Evolutionary conservation across 345 rosid species (phyloP).

Genomic region (Sisymbrium altissimum): DNA sequence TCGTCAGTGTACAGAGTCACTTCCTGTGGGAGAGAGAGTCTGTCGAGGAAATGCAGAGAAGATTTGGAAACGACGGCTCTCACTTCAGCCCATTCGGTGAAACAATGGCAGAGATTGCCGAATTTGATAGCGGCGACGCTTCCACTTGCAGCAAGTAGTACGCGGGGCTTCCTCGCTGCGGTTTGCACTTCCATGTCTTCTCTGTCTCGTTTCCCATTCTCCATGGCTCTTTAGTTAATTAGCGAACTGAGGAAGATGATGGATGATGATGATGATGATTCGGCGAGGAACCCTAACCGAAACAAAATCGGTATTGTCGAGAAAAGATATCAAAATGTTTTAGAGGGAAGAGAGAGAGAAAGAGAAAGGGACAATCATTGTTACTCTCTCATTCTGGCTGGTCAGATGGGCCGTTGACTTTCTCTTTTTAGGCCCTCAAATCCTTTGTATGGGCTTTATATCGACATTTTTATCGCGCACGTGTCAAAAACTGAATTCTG

Average conservation of each 20-base stretch:
- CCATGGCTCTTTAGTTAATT: slow-evolving; percentile 11
- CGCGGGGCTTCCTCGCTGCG: slow-evolving; percentile 50
- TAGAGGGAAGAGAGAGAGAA: slow-evolving; percentile 26
- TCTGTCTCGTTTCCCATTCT: slow-evolving; percentile 36
- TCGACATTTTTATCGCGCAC: no score
- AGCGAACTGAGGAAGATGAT: background rate
- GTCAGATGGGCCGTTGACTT: slow-evolving; percentile 18
- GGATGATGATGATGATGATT: background rate
- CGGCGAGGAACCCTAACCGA: slow-evolving; percentile 25
- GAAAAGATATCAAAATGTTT: slow-evolving; percentile 16
- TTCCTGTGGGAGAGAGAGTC: slow-evolving; percentile 62
- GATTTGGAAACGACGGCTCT: slow-evolving; percentile 75
- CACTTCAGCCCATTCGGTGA: slow-evolving; percentile 88
- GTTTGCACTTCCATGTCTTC: slow-evolving; percentile 33
- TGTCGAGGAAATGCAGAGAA: slow-evolving; percentile 80
- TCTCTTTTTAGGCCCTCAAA: background rate
- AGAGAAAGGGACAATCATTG: background rate
- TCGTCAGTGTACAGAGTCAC: slow-evolving; percentile 72
- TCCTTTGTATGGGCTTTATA: background rate
- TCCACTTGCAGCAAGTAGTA: slow-evolving; percentile 85
- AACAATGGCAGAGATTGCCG: slow-evolving; percentile 78
- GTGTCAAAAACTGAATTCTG: no score
- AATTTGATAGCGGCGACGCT: slow-evolving; percentile 91
- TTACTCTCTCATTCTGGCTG: background rate
- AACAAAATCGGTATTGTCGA: background rate